phyloP scores from a whole-genome alignment of 73 alveolate genomes.

The Symbiodinium natans region DNA sequence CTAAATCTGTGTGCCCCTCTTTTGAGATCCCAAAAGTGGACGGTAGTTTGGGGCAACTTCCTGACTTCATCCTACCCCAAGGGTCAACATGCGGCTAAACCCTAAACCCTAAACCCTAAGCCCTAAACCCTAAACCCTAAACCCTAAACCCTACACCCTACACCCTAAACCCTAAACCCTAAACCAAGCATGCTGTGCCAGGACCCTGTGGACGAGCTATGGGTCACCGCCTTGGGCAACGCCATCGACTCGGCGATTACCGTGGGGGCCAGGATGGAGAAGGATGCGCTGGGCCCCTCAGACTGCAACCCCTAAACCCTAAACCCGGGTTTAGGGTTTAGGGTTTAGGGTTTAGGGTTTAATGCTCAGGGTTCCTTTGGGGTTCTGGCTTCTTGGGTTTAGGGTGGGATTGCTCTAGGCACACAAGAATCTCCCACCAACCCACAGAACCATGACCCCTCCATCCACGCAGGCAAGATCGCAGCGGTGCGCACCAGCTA shows the following conservation, averaged over 20 bases:
- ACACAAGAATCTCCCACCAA: no score
- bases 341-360: no score
- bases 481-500: constrained; percentile 66
- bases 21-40: no score
- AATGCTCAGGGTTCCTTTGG: no score
- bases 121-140: neutral
- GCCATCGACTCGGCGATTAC: constrained; percentile 32
- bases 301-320: neutral
- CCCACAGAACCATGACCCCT: no score
- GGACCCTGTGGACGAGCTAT: constrained; percentile 68
- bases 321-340: neutral
- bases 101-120: no score
- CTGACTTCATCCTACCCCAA: no score
- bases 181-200: neutral
- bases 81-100: no score
- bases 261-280: constrained; percentile 83
- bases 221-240: constrained; percentile 52
- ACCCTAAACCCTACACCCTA: neutral
- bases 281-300: constrained; percentile 14
- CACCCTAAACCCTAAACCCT: neutral
- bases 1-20: no score
- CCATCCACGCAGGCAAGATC: constrained; percentile 76
- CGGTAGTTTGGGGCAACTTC: no score
- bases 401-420: no score
- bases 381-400: neutral